Percentiles rank a stretch among this genome's conserved stretches.
phyloP scores from a whole-genome alignment of 208 protist genomes.

The Paratrypanosoma confusum region DNA sequence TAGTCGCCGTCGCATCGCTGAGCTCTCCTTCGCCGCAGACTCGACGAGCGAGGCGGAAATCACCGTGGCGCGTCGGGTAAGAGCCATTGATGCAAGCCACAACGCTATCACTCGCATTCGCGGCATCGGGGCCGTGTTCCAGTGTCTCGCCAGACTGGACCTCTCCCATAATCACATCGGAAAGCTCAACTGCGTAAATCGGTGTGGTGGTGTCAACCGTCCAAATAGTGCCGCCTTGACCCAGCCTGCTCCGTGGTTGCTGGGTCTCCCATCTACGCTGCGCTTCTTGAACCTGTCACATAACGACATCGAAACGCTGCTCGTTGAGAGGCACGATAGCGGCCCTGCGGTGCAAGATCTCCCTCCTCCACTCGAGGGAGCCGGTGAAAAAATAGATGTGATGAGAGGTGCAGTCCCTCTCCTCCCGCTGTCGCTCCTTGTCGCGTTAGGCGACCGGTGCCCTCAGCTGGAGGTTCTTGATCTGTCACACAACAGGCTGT shows the following conservation, averaged over 20 bases:
- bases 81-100: constrained; percentile 22
- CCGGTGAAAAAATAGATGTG: too few species aligned
- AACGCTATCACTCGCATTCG: constrained; percentile 46
- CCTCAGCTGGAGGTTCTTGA: constrained; percentile 22
- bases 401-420: constrained; percentile 12
- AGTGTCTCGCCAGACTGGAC: constrained; percentile 35
- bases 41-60: constrained; percentile 33
- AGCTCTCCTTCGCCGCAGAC: constrained; percentile 42
- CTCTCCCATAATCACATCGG: constrained; percentile 64
- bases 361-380: too few species aligned
- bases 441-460: not conserved
- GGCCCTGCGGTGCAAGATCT: too few species aligned
- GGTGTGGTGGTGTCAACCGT: too few species aligned
- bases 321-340: too few species aligned
- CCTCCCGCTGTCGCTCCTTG: constrained; percentile 3
- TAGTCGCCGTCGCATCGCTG: too few species aligned
- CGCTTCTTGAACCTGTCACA: constrained; percentile 51
- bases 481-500: constrained; percentile 55
- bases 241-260: constrained; percentile 31
- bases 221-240: too few species aligned
- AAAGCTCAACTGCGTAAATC: too few species aligned
- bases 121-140: constrained; percentile 47
- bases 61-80: constrained; percentile 28
- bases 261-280: constrained; percentile 44
- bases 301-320: too few species aligned